A percentile compares a stretch with the other conserved stretches of the same genome.
phyloP scores from a whole-genome alignment of 768 basidiomycete genomes.

The Calocybe indica region DNA sequence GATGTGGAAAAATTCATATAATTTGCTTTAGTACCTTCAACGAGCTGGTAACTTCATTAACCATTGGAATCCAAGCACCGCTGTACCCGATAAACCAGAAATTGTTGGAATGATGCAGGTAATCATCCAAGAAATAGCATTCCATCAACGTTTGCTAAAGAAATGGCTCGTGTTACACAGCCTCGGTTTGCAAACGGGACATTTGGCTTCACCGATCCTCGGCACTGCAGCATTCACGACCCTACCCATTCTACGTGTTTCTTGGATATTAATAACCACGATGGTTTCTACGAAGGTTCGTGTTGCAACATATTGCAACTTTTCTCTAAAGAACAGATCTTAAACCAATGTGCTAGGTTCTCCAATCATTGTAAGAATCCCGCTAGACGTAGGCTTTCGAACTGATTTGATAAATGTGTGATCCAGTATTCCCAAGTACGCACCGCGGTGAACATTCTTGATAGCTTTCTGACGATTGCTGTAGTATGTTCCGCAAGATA shows the following conservation, averaged over 20 bases:
- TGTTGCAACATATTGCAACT: background rate
- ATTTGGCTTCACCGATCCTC: conserved; percentile 60
- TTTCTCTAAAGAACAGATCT: background rate
- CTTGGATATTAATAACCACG: conserved; percentile 45
- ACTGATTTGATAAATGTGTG: background rate
- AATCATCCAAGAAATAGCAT: background rate
- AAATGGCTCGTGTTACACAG: conserved; percentile 20
- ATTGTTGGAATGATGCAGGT: conserved; percentile 62
- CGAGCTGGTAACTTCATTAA: conserved; percentile 56
- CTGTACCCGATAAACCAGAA: conserved; percentile 40
- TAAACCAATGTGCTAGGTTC: conserved; percentile 25
- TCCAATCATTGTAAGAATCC: conserved; percentile 44
- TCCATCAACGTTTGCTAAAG: background rate
- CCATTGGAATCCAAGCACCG: conserved; percentile 52
- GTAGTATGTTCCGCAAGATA: conserved; percentile 63
- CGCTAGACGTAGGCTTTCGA: background rate
- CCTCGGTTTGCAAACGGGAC: conserved; percentile 50
- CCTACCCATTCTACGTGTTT: conserved; percentile 53
- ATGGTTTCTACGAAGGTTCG: conserved; percentile 58
- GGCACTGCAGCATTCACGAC: conserved; percentile 62
- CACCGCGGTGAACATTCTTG: background rate
- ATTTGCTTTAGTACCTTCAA: conserved; percentile 35
- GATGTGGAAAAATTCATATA: background rate
- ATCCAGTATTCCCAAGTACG: conserved; percentile 50
- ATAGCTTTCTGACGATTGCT: background rate